Base-by-base conservation (phyloP, 306 rosid species). In the Hippophae rhamnoides region DNA sequence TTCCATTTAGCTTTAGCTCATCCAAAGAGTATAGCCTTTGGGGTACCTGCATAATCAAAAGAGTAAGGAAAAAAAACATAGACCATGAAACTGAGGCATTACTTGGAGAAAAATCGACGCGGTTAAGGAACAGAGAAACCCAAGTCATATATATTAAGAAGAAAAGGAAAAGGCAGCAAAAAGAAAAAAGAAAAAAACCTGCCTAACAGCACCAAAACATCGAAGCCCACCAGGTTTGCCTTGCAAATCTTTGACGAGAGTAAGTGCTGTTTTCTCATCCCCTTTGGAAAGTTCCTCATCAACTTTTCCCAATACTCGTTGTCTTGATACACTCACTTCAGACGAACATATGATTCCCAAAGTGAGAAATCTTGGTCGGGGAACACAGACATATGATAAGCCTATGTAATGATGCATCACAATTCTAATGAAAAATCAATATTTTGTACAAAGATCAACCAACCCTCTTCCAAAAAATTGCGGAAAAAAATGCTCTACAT, bases 21-120 rank as follows among this genome's bases (percentile, higher is more conserved):
- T 87, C 96, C 82, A 92, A 83, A 46, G 89, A 74, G 78, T 92
- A 92, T 25, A 92, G 93, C 75, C 98, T 87, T 63, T 87, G 96
- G 51, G 98, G 96, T 58, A 87, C 82, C 96, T 92, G 71, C 12
- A 65, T 41, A 58, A 43, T 40, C 57, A 46, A 18, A 18, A 18
- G 27, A 43, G 10, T 64, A 68, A 13, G 59, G 49, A 61, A 5
- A 23, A 8, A 7, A 63, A 31, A 61, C 49, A 23, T 10, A 4
- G 12, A 12, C 9, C 48, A 40, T 6, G 3, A 8, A 7, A 47
- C 11, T 47, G 8, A 47, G 5, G 10, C 7, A 8, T 47, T 9
- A 3, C 38, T 2, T 1, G 50, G 1, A 47, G 50, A 47, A 47
- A 6, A 47, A 3, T 13, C 50, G 8, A 3, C 13, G 5, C 7